Conservation (phyloP, 2,329 filamentous ascomycete species). For the Diaporthe australafricana region DNA sequence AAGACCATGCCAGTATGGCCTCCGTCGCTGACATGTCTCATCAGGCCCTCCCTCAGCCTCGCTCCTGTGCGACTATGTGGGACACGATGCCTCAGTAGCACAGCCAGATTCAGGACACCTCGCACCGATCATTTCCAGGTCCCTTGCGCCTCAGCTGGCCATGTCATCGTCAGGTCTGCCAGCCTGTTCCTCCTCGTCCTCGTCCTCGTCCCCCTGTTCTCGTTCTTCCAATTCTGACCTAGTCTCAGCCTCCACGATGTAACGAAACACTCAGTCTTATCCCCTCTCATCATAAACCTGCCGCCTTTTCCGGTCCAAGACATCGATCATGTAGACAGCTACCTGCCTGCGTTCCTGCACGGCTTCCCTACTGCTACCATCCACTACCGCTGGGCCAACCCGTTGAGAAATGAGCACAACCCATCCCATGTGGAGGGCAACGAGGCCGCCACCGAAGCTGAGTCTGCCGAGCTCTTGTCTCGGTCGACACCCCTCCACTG, state of each 20-base stretch:
- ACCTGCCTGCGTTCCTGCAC: constrained; percentile 55
- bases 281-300: constrained; percentile 66
- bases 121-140: constrained; percentile 57
- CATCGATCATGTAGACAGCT: constrained; percentile 38
- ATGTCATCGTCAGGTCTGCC: constrained; percentile 61
- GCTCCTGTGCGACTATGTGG: background rate
- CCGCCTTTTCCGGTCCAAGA: constrained; percentile 57
- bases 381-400: constrained; percentile 68
- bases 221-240: constrained; percentile 30
- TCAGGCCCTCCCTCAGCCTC: background rate
- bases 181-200: background rate
- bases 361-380: constrained; percentile 63
- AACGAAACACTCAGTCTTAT: constrained; percentile 47
- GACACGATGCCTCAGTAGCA: constrained; percentile 21
- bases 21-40: constrained; percentile 27
- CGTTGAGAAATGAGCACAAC: background rate
- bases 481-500: constrained; percentile 52
- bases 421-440: background rate
- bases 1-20: constrained; percentile 38
- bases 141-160: constrained; percentile 60
- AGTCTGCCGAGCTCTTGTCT: background rate
- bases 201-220: constrained; percentile 26
- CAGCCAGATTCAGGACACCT: constrained; percentile 16
- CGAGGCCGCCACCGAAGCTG: background rate
- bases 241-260: constrained; percentile 61